Base-by-base conservation (phyloP, 495 filamentous ascomycete genomes). In the Terfezia claveryi region DNA sequence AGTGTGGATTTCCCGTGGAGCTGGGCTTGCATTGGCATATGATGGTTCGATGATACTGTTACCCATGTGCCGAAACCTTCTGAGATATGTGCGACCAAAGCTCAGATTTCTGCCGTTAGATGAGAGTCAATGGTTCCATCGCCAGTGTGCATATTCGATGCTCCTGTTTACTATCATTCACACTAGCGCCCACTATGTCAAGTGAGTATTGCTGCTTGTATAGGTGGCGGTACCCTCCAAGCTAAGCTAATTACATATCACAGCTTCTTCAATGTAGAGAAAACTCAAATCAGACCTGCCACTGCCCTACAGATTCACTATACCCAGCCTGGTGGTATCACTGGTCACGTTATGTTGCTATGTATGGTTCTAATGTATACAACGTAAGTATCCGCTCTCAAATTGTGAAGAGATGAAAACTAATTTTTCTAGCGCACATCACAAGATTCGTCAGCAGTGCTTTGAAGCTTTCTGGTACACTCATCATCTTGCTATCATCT, bases 391-490 rank as follows among this genome's bases (percentile, higher is more conserved):
- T 10, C 14, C 10, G 38, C 7, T 17, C 17, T 14, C 6, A 23
- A 16, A 0, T 6, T 5, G 10, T 27, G 14, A 10, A 32, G 17
- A 16, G 11, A 4, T 11, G 27, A 36, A 50, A n/a, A 51, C 44
- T 56, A 17, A 56, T 49, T 58, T n/a, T 12, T 37, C 4, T 10
- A 57, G 54, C 8, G 82, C 91, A 4, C 91, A 99, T 63, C 75
- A 80, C 61, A 82, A 83, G 59, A 96, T 99, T 61, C 83, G 91
- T 52, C 86, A 96, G 66, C 91, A 99, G 64, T 92, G 84, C 2
- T 99, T 83, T 68, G 91, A 99, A 69, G 89, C 89, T 1, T 99
- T 99, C 65, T 96, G 89, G 91, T 99, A 99, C 68, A 94, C 85
- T 10, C 91, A 99, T 67, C 92, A 99, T 60, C 76, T 99, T 10